A percentile compares a stretch with the other conserved stretches of the same genome.
Evolutionary conservation across 345 rosid genomes (phyloP).

Genomic region (Bruguiera parviflora): DNA sequence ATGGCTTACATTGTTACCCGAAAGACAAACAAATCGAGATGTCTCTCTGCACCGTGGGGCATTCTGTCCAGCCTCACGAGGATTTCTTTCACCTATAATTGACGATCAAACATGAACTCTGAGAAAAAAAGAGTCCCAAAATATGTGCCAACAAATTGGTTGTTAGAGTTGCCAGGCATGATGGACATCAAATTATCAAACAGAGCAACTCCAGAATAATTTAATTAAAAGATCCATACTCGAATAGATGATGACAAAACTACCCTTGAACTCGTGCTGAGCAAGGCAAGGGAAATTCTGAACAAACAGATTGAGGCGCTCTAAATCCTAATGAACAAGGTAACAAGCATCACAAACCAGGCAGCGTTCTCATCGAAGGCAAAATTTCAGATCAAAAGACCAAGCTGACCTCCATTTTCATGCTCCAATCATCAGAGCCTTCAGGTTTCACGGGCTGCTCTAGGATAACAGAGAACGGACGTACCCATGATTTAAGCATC

Average conservation of each 20-base stretch:
- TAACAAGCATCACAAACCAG: background rate
- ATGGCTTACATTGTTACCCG: slow-evolving; percentile 45
- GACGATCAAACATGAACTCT: slow-evolving; percentile 65
- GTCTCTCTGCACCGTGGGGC: slow-evolving; percentile 83
- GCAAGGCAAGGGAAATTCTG: slow-evolving; percentile 68
- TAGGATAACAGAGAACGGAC: slow-evolving; percentile 56
- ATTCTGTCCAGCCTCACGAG: slow-evolving; percentile 75
- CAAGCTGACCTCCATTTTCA: slow-evolving; percentile 78
- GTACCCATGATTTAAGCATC: slow-evolving; percentile 69
- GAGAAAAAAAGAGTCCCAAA: slow-evolving; percentile 68
- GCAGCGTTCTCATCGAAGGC: slow-evolving; percentile 4
- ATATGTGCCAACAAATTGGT: slow-evolving; percentile 47
- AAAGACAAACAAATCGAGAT: slow-evolving; percentile 80
- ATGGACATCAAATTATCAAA: slow-evolving; percentile 10
- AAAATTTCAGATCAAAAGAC: slow-evolving; percentile 15
- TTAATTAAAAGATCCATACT: background rate
- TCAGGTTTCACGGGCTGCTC: slow-evolving; percentile 68
- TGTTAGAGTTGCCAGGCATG: slow-evolving; percentile 12
- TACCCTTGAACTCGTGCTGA: slow-evolving; percentile 68
- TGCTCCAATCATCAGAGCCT: slow-evolving; percentile 91
- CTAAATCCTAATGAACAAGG: slow-evolving; percentile 54
- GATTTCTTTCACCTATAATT: slow-evolving; percentile 66
- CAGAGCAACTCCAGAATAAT: slow-evolving; percentile 2
- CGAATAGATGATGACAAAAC: slow-evolving; percentile 17
- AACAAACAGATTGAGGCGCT: slow-evolving; percentile 83